Evolutionary conservation across 495 filamentous ascomycete genomes (phyloP).

Genomic region (Terfezia claveryi): DNA sequence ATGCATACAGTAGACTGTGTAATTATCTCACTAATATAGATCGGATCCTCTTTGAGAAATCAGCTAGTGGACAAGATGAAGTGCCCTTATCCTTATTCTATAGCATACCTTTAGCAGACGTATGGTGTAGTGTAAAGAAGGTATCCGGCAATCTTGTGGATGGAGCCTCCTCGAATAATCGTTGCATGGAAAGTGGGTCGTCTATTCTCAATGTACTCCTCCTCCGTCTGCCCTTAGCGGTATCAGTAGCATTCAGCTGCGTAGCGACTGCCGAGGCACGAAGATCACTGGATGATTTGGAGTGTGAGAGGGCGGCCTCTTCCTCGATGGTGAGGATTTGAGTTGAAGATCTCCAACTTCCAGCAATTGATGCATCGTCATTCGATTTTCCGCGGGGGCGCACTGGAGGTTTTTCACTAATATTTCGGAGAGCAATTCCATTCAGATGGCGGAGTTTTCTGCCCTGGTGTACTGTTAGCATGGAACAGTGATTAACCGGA

Average conservation of each 20-base stretch:
- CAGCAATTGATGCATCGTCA: slow-evolving; percentile 62
- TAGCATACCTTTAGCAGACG: neutral
- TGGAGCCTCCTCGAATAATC: neutral
- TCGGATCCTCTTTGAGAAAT: slow-evolving; percentile 31
- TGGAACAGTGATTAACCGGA: too few species aligned
- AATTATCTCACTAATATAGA: slow-evolving; percentile 76
- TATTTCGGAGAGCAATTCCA: slow-evolving; percentile 70
- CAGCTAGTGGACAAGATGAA: neutral
- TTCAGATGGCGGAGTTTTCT: slow-evolving; percentile 73
- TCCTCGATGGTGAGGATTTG: slow-evolving; percentile 44
- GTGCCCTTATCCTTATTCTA: too few species aligned
- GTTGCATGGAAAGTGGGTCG: neutral
- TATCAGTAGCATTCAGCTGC: neutral
- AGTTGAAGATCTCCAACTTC: slow-evolving; percentile 41
- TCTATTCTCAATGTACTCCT: neutral
- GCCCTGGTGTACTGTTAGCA: slow-evolving; percentile 31
- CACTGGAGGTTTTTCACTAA: slow-evolving; percentile 29
- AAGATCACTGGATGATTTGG: slow-evolving; percentile 52
- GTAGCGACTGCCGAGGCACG: slow-evolving; percentile 13
- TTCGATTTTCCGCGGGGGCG: slow-evolving; percentile 48
- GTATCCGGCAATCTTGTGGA: neutral
- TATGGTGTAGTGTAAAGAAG: neutral
- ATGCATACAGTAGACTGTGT: slow-evolving; percentile 42
- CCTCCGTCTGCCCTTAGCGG: neutral
- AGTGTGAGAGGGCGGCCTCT: slow-evolving; percentile 36